Conservation (phyloP, 2,329 filamentous ascomycete genomes). For the Tympanopsis confertula region DNA sequence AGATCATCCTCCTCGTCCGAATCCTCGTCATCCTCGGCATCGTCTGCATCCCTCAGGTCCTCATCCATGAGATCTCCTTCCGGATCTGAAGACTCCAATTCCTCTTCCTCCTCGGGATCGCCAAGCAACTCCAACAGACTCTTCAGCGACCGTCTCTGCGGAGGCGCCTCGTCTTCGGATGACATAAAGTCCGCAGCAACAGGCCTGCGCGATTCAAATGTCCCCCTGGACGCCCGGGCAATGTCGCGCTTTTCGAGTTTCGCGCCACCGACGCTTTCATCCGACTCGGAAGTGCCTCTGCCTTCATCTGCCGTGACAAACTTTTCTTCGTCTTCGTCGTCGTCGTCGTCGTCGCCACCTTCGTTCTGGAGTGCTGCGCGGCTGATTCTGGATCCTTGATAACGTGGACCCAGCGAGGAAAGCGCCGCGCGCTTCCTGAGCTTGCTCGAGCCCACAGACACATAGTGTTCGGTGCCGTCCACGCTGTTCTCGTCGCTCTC, state of each 20-base stretch:
- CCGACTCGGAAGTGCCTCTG: slow-evolving; percentile 29
- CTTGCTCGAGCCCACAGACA: slow-evolving; percentile 71
- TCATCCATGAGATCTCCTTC: slow-evolving; percentile 21
- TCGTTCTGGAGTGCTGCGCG: slow-evolving; percentile 49
- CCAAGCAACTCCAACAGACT: too few relatives aligned
- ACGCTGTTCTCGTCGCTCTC: slow-evolving; percentile 29
- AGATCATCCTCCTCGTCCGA: slow-evolving; percentile 19
- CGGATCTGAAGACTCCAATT: slow-evolving; percentile 21
- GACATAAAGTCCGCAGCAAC: slow-evolving; percentile 46
- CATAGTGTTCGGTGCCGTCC: slow-evolving; percentile 76
- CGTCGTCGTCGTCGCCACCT: slow-evolving; percentile 39
- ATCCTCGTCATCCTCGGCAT: slow-evolving; percentile 20
- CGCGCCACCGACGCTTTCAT: slow-evolving; percentile 13
- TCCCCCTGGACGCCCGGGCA: slow-evolving; percentile 3
- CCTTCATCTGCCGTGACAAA: slow-evolving; percentile 29
- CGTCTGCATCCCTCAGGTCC: slow-evolving; percentile 13
- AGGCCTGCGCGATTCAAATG: slow-evolving; percentile 29
- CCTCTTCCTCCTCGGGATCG: slow-evolving; percentile 18
- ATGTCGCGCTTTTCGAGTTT: not conserved
- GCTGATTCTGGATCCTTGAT: slow-evolving; percentile 68
- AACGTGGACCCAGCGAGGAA: slow-evolving; percentile 60
- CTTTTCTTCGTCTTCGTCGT: slow-evolving; percentile 16
- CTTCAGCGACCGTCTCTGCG: slow-evolving; percentile 26
- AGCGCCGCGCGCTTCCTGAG: slow-evolving; percentile 62
- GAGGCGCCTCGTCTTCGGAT: slow-evolving; percentile 19